Base-by-base conservation (phyloP, 306 rosid genomes). In the Calophaca sinica region DNA sequence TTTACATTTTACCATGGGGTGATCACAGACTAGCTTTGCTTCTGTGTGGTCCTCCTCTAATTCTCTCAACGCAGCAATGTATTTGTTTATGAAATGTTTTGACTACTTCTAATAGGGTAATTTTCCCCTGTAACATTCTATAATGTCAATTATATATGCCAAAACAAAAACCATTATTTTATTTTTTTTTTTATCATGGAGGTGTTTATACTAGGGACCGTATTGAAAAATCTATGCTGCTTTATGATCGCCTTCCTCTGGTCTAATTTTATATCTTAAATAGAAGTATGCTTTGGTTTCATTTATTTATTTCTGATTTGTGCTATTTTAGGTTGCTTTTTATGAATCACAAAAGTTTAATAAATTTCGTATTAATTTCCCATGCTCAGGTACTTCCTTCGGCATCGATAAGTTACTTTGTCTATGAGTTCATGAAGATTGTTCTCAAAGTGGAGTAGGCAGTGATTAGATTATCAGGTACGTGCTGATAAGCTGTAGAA, bases 381-480 rank as follows among this genome's bases (percentile, higher is more conserved):
- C 66, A 6, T 71, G 9, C 84, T 69, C 88, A 94, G 99, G 99
- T 94, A 48, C 99, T 94, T 78, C 99, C 99, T 41, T 94, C 99
- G 6, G 99, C 99, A 55, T 66, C 99, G 66, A 88, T 89, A 65
- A 92, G 99, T 83, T 94, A 87, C 84, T 90, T 92, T 68, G 97
- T 94, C 75, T 94, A 94, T 8, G 99, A 94, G 87, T 94, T 82
- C 87, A 91, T 90, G 99, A 94, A 94, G 88, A 85, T 94, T 59
- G 96, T 92, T 70, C 92, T 94, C 74, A 82, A 90, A 86, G 99
- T 94, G 79, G 97, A 59, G 64, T 94, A 87, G 86, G 76, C 72
- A 53, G 72, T 45, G 42, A 63, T 80, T 45, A 41, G 76, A 80
- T 64, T 58, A 12, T 72, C 72, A 26, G 65, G 74, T 67, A 76